A percentile compares a stretch with the other conserved stretches of the same genome.
These are phyloP conservation scores for Erodium moschatum DNA, from an alignment of 441 rosid species.

Conservation along the genomic window DNA sequence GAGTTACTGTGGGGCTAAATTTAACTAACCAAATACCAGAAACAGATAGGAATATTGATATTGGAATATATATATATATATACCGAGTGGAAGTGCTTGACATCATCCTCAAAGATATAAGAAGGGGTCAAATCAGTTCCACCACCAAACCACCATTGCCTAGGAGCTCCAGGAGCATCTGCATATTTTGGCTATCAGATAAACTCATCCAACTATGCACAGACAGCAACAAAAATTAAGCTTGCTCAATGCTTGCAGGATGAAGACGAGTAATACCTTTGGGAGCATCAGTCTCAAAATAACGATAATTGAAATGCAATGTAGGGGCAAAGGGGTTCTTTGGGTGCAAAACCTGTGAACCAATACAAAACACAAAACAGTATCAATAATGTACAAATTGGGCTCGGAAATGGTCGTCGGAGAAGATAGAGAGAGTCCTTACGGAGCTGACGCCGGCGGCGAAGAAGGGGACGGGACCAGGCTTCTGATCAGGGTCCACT, in stretches of 20 bases:
- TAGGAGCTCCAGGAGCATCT: slow-evolving; percentile 95
- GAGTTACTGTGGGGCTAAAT: not conserved
- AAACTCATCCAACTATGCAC: not conserved
- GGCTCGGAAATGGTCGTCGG: not conserved
- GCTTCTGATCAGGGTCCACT: slow-evolving; percentile 45
- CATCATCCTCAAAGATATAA: slow-evolving; percentile 92
- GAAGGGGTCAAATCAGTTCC: slow-evolving; percentile 98
- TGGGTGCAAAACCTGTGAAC: slow-evolving; percentile 76
- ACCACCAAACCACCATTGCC: slow-evolving; percentile 99
- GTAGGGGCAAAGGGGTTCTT: slow-evolving; percentile 97
- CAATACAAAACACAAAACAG: not conserved
- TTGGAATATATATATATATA: slow-evolving; percentile 29
- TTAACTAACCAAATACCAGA: not conserved
- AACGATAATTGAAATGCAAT: slow-evolving; percentile 86
- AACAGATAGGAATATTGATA: not conserved
- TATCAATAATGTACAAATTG: not conserved
- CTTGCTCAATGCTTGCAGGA: too few relatives aligned
- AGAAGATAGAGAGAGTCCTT: slow-evolving; percentile 12
- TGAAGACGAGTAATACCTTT: slow-evolving; percentile 38
- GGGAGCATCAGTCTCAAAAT: slow-evolving; percentile 92
- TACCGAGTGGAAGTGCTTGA: slow-evolving; percentile 89
- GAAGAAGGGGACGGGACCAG: slow-evolving; percentile 79
- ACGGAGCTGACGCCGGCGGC: slow-evolving; percentile 98
- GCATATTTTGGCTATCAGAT: slow-evolving; percentile 7
- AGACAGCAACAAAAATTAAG: too few relatives aligned